A percentile compares a stretch with the other conserved stretches of the same genome.
Evolutionary conservation across 2,329 filamentous ascomycete species (phyloP).

Genomic region (Colletotrichum simmondsii): DNA sequence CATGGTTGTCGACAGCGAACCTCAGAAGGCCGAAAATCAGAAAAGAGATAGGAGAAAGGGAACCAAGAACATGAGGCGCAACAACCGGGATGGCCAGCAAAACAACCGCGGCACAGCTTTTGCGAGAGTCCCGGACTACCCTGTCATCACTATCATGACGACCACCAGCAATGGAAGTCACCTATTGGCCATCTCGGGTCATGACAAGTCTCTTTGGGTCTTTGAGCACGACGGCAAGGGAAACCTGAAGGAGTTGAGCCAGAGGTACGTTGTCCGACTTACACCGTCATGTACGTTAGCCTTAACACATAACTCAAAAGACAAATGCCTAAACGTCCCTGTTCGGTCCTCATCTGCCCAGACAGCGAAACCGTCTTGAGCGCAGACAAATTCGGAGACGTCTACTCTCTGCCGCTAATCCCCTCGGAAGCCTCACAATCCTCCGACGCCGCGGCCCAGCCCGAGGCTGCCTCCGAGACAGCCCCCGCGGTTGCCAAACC

Average conservation of each 20-base stretch:
- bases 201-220: constrained; percentile 91
- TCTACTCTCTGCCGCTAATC: constrained; percentile 86
- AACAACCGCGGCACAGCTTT: constrained; percentile 44
- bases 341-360: constrained; percentile 75
- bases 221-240: constrained; percentile 75
- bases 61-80: constrained; percentile 34
- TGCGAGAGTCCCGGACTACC: constrained; percentile 58
- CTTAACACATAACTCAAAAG: constrained; percentile 58
- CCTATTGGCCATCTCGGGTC: constrained; percentile 83
- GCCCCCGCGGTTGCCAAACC: constrained; percentile 41
- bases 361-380: constrained; percentile 80
- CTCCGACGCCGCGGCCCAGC: constrained; percentile 37
- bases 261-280: constrained; percentile 65
- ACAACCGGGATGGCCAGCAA: constrained; percentile 44
- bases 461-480: background rate
- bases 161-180: constrained; percentile 73
- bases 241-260: constrained; percentile 73
- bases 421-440: constrained; percentile 36
- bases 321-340: constrained; percentile 89
- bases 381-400: constrained; percentile 97
- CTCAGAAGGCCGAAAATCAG: constrained; percentile 37
- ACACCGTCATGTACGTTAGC: constrained; percentile 19
- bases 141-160: constrained; percentile 77
- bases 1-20: constrained; percentile 36
- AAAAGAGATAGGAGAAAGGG: constrained; percentile 41